phyloP scores from a whole-genome alignment of 2,329 filamentous ascomycete species.

The Aspergillus sp. region DNA sequence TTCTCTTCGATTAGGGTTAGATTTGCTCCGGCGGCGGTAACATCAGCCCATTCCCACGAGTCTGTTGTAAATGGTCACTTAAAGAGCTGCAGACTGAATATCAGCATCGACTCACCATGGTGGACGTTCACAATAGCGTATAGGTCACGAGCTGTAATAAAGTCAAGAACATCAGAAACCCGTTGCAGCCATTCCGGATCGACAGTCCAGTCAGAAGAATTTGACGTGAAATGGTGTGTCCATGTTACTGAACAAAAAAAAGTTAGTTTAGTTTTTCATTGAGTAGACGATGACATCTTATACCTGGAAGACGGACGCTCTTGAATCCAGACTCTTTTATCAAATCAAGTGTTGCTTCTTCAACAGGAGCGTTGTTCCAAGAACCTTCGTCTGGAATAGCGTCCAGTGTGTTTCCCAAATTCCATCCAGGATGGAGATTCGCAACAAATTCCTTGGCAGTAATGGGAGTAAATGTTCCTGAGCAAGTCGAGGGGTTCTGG shows the following conservation, averaged over 20 bases:
- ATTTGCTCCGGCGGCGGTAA: conserved; percentile 49
- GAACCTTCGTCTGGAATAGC: conserved; percentile 56
- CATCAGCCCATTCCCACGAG: conserved; percentile 59
- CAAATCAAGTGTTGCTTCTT: conserved; percentile 51
- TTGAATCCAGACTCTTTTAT: conserved; percentile 58
- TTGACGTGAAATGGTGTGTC: conserved; percentile 54
- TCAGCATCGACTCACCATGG: conserved; percentile 41
- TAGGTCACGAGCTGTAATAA: conserved; percentile 52
- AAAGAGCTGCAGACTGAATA: no score
- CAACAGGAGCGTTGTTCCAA: conserved; percentile 59
- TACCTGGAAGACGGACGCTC: conserved; percentile 54
- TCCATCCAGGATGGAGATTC: conserved; percentile 59
- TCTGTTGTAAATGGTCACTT: conserved; percentile 28
- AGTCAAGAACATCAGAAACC: conserved; percentile 59
- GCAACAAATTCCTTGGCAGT: conserved; percentile 50
- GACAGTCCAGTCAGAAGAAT: conserved; percentile 55
- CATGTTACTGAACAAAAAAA: conserved; percentile 50
- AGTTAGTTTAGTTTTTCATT: not conserved
- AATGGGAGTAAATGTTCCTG: conserved; percentile 46
- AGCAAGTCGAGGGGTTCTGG: conserved; percentile 29
- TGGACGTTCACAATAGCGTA: conserved; percentile 60
- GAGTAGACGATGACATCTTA: not conserved
- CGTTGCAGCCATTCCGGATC: conserved; percentile 57
- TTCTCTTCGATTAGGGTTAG: conserved; percentile 56
- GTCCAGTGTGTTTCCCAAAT: conserved; percentile 61